Conservation (phyloP, 2,329 filamentous ascomycete genomes). For the Ceratocystis papillata region DNA sequence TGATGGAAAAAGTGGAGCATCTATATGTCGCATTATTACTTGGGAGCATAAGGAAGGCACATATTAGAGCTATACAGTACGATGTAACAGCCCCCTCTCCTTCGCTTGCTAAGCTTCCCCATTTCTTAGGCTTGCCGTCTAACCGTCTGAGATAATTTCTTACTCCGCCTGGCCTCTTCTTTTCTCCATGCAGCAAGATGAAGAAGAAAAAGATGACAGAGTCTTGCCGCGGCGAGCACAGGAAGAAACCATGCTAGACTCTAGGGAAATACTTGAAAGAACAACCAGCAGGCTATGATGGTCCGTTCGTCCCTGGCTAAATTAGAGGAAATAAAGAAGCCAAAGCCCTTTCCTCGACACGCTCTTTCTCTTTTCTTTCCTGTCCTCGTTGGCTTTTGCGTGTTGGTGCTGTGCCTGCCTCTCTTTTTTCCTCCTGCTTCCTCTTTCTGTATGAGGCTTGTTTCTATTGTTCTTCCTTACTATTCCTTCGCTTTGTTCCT, state of each 20-base stretch:
- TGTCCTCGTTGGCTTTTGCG: background rate
- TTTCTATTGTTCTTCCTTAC: conserved; percentile 16
- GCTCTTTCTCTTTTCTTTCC: background rate
- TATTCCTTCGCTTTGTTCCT: conserved; percentile 4
- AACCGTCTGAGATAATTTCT: background rate
- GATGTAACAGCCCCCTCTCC: background rate
- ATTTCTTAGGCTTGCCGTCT: background rate
- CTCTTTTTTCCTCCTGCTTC: conserved; percentile 3
- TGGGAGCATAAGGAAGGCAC: too few relatives aligned
- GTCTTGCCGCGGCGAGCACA: background rate
- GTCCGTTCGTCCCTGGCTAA: background rate
- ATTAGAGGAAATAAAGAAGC: conserved; percentile 1
- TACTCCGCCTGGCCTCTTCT: background rate
- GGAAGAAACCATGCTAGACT: background rate
- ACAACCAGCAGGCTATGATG: background rate
- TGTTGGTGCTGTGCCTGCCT: background rate
- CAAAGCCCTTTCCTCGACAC: background rate
- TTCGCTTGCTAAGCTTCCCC: background rate
- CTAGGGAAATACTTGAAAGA: background rate
- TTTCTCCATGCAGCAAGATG: conserved; percentile 21
- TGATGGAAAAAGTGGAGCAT: conserved; percentile 4
- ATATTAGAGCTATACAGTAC: too few relatives aligned
- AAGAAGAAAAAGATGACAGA: background rate
- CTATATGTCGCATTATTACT: background rate
- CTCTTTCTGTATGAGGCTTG: background rate